phyloP scores from a whole-genome alignment of 768 basidiomycete genomes.

The Galerina marginata region DNA sequence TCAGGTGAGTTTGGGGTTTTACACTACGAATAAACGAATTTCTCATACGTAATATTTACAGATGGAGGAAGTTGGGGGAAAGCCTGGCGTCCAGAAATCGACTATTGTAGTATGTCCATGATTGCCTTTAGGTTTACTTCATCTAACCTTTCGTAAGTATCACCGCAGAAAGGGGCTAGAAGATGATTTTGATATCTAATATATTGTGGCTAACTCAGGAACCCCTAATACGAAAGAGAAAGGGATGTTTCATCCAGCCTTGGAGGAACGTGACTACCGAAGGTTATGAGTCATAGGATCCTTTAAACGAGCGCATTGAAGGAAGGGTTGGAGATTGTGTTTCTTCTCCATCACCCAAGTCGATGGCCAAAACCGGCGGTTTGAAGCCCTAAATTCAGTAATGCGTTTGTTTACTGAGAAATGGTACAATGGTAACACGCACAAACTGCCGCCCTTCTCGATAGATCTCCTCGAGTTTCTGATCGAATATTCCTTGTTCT shows the following conservation, averaged over 20 bases:
- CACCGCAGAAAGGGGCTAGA: slow-evolving; percentile 71
- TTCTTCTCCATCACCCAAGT: slow-evolving; percentile 3
- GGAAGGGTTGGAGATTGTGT: background rate
- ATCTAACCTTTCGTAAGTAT: slow-evolving; percentile 42
- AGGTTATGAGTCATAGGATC: background rate
- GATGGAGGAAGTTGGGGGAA: slow-evolving; percentile 46
- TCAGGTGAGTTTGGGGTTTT: slow-evolving; percentile 59
- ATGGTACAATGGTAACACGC: slow-evolving; percentile 28
- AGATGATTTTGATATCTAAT: slow-evolving; percentile 61
- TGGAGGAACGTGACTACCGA: background rate
- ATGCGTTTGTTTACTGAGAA: background rate
- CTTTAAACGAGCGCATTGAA: background rate
- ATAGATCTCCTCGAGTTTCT: slow-evolving; percentile 86
- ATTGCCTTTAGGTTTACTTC: slow-evolving; percentile 4
- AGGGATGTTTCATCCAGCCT: background rate
- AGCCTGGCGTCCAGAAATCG: slow-evolving; percentile 56
- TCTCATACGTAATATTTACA: background rate
- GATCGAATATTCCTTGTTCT: slow-evolving; percentile 77
- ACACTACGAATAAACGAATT: background rate
- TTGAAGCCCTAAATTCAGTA: slow-evolving; percentile 53
- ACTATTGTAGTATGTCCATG: slow-evolving; percentile 57
- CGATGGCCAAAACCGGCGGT: slow-evolving; percentile 45
- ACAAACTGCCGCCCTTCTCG: slow-evolving; percentile 78
- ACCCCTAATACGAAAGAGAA: too few relatives aligned
- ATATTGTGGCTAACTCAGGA: background rate